These are phyloP conservation scores for Lenwebbia sp. DNA, from an alignment of 345 rosid species.

Conservation along the genomic window DNA sequence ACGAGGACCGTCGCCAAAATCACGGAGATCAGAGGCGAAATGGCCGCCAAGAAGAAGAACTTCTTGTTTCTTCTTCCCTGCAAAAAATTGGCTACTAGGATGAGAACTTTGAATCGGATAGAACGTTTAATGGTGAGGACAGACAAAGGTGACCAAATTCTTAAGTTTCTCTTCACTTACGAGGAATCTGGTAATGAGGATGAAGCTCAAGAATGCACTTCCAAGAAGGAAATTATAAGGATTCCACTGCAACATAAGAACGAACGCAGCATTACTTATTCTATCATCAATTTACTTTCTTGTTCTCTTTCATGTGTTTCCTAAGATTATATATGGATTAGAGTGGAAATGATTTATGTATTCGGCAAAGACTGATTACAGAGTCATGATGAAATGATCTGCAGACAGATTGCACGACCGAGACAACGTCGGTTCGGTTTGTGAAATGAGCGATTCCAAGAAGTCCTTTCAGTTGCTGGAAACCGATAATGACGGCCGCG, in stretches of 20 bases:
- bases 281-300: not conserved
- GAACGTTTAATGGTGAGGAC: not conserved
- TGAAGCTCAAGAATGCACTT: constrained; percentile 48
- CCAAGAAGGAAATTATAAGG: constrained; percentile 45
- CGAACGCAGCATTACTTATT: not conserved
- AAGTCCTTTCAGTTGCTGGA: constrained; percentile 83
- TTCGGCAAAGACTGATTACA: constrained; percentile 22
- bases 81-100: not conserved
- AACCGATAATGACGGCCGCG: constrained; percentile 87
- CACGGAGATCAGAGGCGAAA: constrained; percentile 76
- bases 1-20: constrained; percentile 58
- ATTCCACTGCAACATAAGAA: constrained; percentile 37
- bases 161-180: constrained; percentile 28
- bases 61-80: constrained; percentile 68
- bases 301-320: not conserved
- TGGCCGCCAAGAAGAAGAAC: constrained; percentile 80
- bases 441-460: constrained; percentile 70
- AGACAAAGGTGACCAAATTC: not conserved
- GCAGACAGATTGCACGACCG: constrained; percentile 64
- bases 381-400: constrained; percentile 43
- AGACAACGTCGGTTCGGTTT: constrained; percentile 64
- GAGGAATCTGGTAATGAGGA: constrained; percentile 49
- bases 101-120: not conserved
- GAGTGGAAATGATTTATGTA: not conserved
- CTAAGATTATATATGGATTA: not conserved